Percentiles rank a stretch among this genome's conserved stretches.
Evolutionary conservation across 192 early-diverging fungal species (phyloP).

Genomic region (Gamsiella multidivaricata): DNA sequence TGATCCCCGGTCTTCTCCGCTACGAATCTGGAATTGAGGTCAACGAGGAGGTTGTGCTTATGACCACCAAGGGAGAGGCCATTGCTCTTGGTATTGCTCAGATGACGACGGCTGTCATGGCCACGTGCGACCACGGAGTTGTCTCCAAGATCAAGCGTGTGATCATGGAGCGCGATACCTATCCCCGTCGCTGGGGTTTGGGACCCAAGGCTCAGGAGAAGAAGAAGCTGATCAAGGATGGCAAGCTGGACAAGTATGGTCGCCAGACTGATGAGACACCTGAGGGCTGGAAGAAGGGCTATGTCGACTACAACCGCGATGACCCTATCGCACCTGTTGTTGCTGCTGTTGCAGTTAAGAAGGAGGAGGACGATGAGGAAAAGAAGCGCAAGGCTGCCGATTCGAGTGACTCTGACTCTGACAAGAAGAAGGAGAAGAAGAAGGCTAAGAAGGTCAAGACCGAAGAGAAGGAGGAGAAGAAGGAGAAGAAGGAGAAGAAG

Average conservation of each 20-base stretch:
- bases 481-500: slow-evolving; percentile 57
- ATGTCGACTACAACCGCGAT: slow-evolving; percentile 73
- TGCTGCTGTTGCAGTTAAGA: slow-evolving; percentile 21
- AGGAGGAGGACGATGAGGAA: slow-evolving; percentile 44
- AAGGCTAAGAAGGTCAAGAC: slow-evolving; percentile 63
- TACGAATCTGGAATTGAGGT: slow-evolving; percentile 96
- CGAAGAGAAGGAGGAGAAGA: slow-evolving; percentile 58
- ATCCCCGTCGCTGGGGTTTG: slow-evolving; percentile 97
- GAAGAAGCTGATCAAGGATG: slow-evolving; percentile 98
- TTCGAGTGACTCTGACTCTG: slow-evolving; percentile 43
- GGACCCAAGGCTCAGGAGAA: slow-evolving; percentile 96
- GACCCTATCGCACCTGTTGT: slow-evolving; percentile 48
- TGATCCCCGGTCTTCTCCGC: slow-evolving; percentile 97
- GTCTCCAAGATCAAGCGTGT: slow-evolving; percentile 99
- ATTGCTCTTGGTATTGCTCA: slow-evolving; percentile 97
- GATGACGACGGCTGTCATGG: slow-evolving; percentile 99
- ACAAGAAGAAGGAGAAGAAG: slow-evolving; percentile 51
- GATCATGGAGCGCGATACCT: slow-evolving; percentile 99
- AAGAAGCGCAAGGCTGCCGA: slow-evolving; percentile 53
- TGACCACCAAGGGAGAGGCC: slow-evolving; percentile 99
- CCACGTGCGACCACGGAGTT: slow-evolving; percentile 94
- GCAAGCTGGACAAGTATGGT: slow-evolving; percentile 98
- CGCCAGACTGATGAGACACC: slow-evolving; percentile 90
- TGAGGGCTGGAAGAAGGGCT: slow-evolving; percentile 80
- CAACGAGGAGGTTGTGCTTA: slow-evolving; percentile 97